Percentiles rank a stretch among this genome's conserved stretches.
These are phyloP conservation scores for Penstemon newberryi DNA, from an alignment of 257 asterid genomes.

Conservation along the genomic window DNA sequence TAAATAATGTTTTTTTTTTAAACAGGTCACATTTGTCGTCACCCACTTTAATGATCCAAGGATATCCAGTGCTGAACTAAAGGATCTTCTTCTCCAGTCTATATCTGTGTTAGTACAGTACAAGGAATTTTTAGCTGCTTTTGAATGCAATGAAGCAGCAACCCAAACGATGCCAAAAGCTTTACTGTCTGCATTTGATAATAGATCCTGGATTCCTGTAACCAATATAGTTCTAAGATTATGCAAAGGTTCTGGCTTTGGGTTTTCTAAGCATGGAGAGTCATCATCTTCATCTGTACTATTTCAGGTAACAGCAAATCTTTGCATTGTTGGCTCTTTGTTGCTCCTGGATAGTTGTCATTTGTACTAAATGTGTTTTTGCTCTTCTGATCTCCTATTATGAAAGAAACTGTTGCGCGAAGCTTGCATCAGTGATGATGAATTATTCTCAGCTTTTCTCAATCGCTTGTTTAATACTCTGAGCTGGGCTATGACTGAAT, in stretches of 20 bases:
- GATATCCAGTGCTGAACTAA: constrained; percentile 83
- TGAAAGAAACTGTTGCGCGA: constrained; percentile 75
- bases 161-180: constrained; percentile 74
- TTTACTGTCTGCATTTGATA: constrained; percentile 77
- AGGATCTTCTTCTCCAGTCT: constrained; percentile 95
- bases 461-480: constrained; percentile 84
- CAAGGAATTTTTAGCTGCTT: constrained; percentile 74
- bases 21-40: constrained; percentile 81
- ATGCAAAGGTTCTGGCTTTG: constrained; percentile 86
- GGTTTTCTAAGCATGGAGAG: constrained; percentile 76
- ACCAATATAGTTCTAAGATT: constrained; percentile 77
- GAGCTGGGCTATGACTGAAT: constrained; percentile 98
- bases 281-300: constrained; percentile 77
- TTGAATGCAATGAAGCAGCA: constrained; percentile 89
- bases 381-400: constrained; percentile 6
- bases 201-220: constrained; percentile 94
- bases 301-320: constrained; percentile 57
- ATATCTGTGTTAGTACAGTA: constrained; percentile 84
- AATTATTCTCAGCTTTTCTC: constrained; percentile 80
- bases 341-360: constrained; percentile 18
- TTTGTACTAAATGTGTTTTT: constrained; percentile 21
- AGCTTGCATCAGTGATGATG: constrained; percentile 66
- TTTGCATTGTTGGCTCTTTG: constrained; percentile 13
- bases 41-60: constrained; percentile 91
- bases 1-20: constrained; percentile 17